phyloP scores from a whole-genome alignment of 805 yeast species.

The Wickerhamiella sorbophila region DNA sequence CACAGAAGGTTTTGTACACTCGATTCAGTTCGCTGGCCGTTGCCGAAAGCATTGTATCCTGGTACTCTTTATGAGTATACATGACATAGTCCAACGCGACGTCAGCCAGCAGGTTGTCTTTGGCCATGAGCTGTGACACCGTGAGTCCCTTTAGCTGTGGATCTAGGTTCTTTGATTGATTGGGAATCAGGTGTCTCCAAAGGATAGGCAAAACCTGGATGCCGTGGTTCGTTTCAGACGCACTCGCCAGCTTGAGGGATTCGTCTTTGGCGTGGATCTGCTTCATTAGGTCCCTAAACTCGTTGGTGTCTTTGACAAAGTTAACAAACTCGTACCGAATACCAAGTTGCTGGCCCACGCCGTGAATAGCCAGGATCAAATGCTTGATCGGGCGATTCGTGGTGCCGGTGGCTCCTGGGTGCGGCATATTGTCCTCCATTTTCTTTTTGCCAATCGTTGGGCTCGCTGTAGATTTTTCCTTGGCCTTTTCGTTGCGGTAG shows the following conservation, averaged over 20 bases:
- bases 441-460: not conserved
- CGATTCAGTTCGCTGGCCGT: conserved; percentile 53
- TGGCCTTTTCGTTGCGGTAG: not conserved
- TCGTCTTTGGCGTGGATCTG: conserved; percentile 6
- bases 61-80: conserved; percentile 54
- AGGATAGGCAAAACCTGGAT: conserved; percentile 80
- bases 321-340: conserved; percentile 64
- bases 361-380: conserved; percentile 80
- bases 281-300: conserved; percentile 27
- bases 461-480: not conserved
- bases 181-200: conserved; percentile 57
- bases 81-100: conserved; percentile 73
- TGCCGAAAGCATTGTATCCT: conserved; percentile 42
- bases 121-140: conserved; percentile 14
- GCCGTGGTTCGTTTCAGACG: conserved; percentile 24
- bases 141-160: conserved; percentile 9
- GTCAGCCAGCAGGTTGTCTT: conserved; percentile 56
- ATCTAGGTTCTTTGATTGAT: conserved; percentile 2
- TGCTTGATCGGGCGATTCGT: conserved; percentile 27
- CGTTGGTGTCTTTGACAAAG: conserved; percentile 72
- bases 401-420: conserved; percentile 6
- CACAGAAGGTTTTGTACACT: conserved; percentile 42
- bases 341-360: conserved; percentile 84
- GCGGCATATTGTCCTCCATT: not conserved
- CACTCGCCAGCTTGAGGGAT: conserved; percentile 2